Conservation (phyloP, 352 stramenopile genomes). For the Phytopythium kandeliae region DNA sequence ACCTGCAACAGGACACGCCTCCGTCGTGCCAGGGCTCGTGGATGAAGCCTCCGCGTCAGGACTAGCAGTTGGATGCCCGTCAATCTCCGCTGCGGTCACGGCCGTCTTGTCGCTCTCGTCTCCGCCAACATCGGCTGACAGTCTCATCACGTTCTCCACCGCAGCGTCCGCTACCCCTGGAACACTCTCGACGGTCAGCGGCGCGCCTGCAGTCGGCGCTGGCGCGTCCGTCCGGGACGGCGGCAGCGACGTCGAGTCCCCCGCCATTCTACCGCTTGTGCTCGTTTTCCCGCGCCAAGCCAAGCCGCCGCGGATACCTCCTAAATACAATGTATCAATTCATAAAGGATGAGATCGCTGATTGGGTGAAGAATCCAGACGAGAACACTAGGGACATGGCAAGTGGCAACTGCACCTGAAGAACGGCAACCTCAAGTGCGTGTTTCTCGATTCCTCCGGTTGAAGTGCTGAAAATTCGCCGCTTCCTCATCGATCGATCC, state of each 20-base stretch:
- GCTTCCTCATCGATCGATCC: no score
- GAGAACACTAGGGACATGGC: background rate
- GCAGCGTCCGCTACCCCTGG: background rate
- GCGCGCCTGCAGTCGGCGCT: background rate
- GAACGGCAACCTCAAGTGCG: no score
- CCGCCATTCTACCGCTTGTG: conserved; percentile 4
- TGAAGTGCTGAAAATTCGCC: conserved; percentile 6
- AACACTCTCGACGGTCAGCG: background rate
- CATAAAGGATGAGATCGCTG: no score
- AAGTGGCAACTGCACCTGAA: background rate
- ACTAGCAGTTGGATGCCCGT: background rate
- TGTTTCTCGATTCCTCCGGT: conserved; percentile 6
- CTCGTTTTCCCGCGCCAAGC: conserved; percentile 2
- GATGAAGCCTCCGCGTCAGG: background rate
- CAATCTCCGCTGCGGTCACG: background rate
- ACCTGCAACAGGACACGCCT: no score
- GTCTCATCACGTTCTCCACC: background rate
- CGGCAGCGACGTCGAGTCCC: background rate
- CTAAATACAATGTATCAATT: background rate
- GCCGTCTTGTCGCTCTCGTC: background rate
- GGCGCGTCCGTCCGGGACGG: background rate
- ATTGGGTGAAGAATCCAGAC: background rate
- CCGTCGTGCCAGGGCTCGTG: background rate
- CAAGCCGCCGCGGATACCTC: background rate
- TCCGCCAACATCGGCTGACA: background rate